Conservation (phyloP, 2,329 filamentous ascomycete species). For the Fusarium falciforme region DNA sequence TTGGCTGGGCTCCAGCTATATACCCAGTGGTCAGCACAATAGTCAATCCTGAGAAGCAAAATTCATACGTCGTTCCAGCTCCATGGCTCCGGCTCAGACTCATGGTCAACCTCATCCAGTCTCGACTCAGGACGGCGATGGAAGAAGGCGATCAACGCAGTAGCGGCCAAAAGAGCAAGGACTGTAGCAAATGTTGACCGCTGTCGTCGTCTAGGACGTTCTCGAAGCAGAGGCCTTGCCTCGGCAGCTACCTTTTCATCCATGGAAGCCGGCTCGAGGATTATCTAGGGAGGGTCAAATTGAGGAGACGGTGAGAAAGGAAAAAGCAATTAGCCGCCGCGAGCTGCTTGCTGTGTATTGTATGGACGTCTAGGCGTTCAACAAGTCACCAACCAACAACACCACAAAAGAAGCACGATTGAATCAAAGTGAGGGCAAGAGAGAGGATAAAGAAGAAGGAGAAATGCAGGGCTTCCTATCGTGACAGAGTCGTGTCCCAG, state of each 20-base stretch:
- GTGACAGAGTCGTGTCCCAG: neutral
- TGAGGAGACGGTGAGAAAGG: neutral
- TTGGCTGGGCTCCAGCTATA: constrained; percentile 50
- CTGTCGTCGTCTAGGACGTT: constrained; percentile 2
- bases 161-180: constrained; percentile 33
- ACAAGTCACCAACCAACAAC: neutral
- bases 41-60: neutral
- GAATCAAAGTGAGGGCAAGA: neutral
- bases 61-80: constrained; percentile 41
- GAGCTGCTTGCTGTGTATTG: neutral
- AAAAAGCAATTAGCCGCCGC: neutral
- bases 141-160: constrained; percentile 36
- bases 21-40: neutral
- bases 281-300: neutral
- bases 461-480: neutral
- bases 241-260: constrained; percentile 4
- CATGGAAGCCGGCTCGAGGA: neutral
- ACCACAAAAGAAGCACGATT: neutral
- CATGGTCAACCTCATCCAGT: neutral
- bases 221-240: constrained; percentile 25
- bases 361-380: neutral
- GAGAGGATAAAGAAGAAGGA: neutral
- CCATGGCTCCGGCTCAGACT: constrained; percentile 32
- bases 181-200: neutral
- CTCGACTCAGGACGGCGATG: constrained; percentile 25